Conservation (phyloP, 1,284 basidiomycete genomes). For the Malassezia sympodialis region DNA sequence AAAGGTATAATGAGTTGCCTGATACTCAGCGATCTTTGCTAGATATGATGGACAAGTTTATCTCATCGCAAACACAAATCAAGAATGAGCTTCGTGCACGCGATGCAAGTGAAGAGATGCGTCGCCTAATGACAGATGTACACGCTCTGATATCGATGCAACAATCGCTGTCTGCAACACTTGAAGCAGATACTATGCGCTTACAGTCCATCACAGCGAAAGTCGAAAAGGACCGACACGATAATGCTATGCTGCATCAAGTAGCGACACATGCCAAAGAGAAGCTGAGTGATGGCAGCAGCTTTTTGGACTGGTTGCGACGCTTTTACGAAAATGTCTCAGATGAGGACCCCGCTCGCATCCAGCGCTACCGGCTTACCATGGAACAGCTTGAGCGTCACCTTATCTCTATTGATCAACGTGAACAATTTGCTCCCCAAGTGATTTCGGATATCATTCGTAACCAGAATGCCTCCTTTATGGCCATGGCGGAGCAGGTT, state of each 20-base stretch:
- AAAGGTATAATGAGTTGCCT: constrained; percentile 44
- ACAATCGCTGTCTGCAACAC: constrained; percentile 26
- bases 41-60: constrained; percentile 38
- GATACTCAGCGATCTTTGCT: constrained; percentile 34
- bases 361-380: constrained; percentile 33
- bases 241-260: constrained; percentile 32
- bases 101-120: constrained; percentile 27
- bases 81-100: constrained; percentile 31
- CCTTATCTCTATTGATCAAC: constrained; percentile 24
- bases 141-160: constrained; percentile 31
- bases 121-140: constrained; percentile 28
- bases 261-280: constrained; percentile 32
- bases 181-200: constrained; percentile 28
- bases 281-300: constrained; percentile 25
- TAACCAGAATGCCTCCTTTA: constrained; percentile 40
- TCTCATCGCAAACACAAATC: constrained; percentile 25
- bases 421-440: constrained; percentile 33
- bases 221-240: constrained; percentile 35
- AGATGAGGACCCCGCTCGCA: constrained; percentile 27
- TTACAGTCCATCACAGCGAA: constrained; percentile 19
- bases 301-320: constrained; percentile 32
- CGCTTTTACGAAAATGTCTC: constrained; percentile 33
- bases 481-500: constrained; percentile 41
- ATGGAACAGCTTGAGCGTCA: constrained; percentile 44
- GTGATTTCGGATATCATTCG: constrained; percentile 38